Percentiles rank a stretch among this genome's conserved stretches.
phyloP scores from a whole-genome alignment of 805 yeast species.

The Yamadazyma laniorum region DNA sequence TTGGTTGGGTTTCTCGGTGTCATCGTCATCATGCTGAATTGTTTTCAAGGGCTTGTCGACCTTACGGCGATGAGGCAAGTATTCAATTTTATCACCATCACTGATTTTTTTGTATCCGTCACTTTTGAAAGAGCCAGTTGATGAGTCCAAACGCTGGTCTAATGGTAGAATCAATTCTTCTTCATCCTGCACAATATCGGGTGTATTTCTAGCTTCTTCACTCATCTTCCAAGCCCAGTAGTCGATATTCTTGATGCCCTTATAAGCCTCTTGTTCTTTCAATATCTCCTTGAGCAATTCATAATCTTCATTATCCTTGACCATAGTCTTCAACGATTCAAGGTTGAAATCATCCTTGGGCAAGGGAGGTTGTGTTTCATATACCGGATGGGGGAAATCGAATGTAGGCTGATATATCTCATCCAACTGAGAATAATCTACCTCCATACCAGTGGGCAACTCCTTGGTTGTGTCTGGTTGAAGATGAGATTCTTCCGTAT shows the following conservation, averaged over 20 bases:
- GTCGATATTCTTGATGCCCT: slow-evolving; percentile 35
- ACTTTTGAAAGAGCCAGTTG: slow-evolving; percentile 63
- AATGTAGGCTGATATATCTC: slow-evolving; percentile 51
- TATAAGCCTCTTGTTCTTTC: slow-evolving; percentile 15
- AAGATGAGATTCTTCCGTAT: slow-evolving; percentile 18
- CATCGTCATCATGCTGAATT: slow-evolving; percentile 62
- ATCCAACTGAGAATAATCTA: slow-evolving; percentile 29
- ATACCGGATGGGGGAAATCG: slow-evolving; percentile 55
- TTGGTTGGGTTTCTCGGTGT: slow-evolving; percentile 19
- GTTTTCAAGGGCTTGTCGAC: slow-evolving; percentile 70
- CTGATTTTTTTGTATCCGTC: slow-evolving; percentile 73
- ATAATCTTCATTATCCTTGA: slow-evolving; percentile 78
- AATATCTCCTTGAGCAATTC: slow-evolving; percentile 49
- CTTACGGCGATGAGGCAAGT: slow-evolving; percentile 78
- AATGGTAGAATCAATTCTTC: slow-evolving; percentile 25
- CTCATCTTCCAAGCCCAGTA: slow-evolving; percentile 70
- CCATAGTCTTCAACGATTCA: slow-evolving; percentile 46
- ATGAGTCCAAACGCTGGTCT: slow-evolving; percentile 35
- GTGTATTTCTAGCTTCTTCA: slow-evolving; percentile 21
- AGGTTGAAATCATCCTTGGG: slow-evolving; percentile 36
- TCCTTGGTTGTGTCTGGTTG: slow-evolving; percentile 15
- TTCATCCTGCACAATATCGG: slow-evolving; percentile 22
- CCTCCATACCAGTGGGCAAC: too few relatives aligned
- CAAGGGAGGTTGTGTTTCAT: slow-evolving; percentile 32
- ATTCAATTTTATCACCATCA: slow-evolving; percentile 69